A percentile compares a stretch with the other conserved stretches of the same genome.
phyloP scores from a whole-genome alignment of 345 rosid genomes.

The Lepidium aucheri region DNA sequence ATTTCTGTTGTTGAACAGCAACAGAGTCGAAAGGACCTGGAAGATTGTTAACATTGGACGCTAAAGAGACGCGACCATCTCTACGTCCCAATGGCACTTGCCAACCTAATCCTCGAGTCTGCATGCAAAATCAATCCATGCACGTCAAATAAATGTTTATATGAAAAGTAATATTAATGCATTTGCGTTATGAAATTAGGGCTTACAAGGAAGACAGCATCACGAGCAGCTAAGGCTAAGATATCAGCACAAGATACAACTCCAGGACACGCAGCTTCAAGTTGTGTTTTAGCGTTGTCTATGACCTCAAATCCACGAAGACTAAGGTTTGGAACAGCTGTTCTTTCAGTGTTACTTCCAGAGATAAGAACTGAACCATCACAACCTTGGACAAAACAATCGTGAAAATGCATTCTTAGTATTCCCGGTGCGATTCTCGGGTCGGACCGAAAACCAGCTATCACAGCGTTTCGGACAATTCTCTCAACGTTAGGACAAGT shows the following conservation, averaged over 20 bases:
- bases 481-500: constrained; percentile 37
- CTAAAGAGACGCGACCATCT: constrained; percentile 41
- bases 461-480: constrained; percentile 32
- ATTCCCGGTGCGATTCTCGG: constrained; percentile 39
- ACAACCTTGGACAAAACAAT: constrained; percentile 52
- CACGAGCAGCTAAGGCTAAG: constrained; percentile 45
- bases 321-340: constrained; percentile 25
- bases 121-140: constrained; percentile 20
- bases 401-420: constrained; percentile 48
- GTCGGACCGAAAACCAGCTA: constrained; percentile 23
- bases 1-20: constrained; percentile 36
- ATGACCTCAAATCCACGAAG: constrained; percentile 42
- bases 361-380: constrained; percentile 45
- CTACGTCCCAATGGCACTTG: constrained; percentile 44
- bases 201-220: constrained; percentile 35
- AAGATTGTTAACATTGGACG: constrained; percentile 26
- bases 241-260: constrained; percentile 56
- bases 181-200: background rate
- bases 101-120: constrained; percentile 46
- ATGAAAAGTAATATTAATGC: background rate
- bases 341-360: constrained; percentile 35
- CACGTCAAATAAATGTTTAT: background rate
- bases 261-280: constrained; percentile 42
- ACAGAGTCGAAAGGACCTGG: constrained; percentile 36
- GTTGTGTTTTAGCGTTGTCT: constrained; percentile 45